Percentiles rank a stretch among this genome's conserved stretches.
These are phyloP conservation scores for Phylloporus scabripes DNA, from an alignment of 768 basidiomycete species.

Conservation along the genomic window DNA sequence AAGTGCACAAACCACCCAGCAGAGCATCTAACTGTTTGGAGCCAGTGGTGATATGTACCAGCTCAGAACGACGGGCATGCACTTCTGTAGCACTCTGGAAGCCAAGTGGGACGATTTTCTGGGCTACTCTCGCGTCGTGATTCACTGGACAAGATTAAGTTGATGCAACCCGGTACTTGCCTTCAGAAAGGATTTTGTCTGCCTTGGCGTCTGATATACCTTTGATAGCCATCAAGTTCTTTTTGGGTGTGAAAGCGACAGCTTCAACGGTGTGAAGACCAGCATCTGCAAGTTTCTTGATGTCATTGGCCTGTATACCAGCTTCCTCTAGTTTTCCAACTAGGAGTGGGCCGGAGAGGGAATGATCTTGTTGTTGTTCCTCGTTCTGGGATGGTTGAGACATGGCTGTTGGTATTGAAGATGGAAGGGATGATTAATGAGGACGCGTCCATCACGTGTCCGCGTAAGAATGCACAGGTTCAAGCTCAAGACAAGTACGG, in stretches of 20 bases:
- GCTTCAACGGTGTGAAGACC: conserved; percentile 93
- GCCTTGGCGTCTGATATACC: conserved; percentile 97
- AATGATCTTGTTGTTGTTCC: conserved; percentile 46
- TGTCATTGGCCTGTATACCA: conserved; percentile 84
- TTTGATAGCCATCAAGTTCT: conserved; percentile 82
- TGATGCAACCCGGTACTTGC: conserved; percentile 37
- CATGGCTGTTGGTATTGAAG: conserved; percentile 12
- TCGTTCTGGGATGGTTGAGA: conserved; percentile 49
- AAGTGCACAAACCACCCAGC: conserved; percentile 63
- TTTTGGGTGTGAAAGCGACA: conserved; percentile 96
- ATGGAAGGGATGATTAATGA: not conserved
- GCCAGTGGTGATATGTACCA: conserved; percentile 95
- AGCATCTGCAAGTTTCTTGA: conserved; percentile 91
- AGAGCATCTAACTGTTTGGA: conserved; percentile 94
- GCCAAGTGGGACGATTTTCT: conserved; percentile 94
- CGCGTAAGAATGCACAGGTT: conserved; percentile 17
- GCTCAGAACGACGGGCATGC: conserved; percentile 88
- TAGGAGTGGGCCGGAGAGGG: conserved; percentile 75
- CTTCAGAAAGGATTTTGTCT: conserved; percentile 91
- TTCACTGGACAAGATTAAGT: conserved; percentile 1
- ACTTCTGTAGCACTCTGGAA: conserved; percentile 98
- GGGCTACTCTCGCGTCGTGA: conserved; percentile 46
- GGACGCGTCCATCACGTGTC: conserved; percentile 31
- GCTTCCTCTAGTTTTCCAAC: conserved; percentile 82
- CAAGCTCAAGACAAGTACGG: not conserved